Base-by-base conservation (phyloP, 805 yeast genomes). In the Candida railenensis region DNA sequence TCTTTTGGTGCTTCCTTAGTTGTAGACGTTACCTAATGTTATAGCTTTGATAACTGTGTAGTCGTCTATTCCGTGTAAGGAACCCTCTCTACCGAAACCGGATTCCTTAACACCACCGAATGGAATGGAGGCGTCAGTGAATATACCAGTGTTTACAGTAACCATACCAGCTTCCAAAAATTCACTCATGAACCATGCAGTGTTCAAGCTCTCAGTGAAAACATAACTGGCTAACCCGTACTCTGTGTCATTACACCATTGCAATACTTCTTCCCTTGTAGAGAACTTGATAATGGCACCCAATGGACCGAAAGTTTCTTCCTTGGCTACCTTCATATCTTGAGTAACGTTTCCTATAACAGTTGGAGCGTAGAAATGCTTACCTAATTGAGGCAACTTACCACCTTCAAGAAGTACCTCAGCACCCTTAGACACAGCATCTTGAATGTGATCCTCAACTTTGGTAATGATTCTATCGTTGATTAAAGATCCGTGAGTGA, bases 41-140 rank as follows among this genome's bases (percentile, higher is more conserved):
- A 80, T 67, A 8, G 82, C 67, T 58, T 81, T 81, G 50, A 85
- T 63, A 19, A 77, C 76, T 7, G 81, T 69, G 66, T 86, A 87
- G 63, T 87, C 94, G 46, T 86, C 89, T 43, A 85, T 61, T 34
- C 94, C 94, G 61, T 81, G 82, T 57, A 78, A 76, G 20, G 90
- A 83, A 47, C 90, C 91, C 68, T 86, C 91, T 65, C 90, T 79
- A 45, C 94, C 92, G 55, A 83, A 84, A 1, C 92, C 95, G 33
- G 88, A 81, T 64, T 84, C 80, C 58, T 85, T 85, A 40, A 87
- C 75, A 43, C 95, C 95, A 19, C 95, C 95, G 57, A 83, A 83
- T 38, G 88, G 87, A 50, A 82, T 59, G n/a, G 85, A 74, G 28
- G 76, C 72, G 51, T 80, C 84, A 4, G 83, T 74, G 59, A 80